These are phyloP conservation scores for Ogataea angusta DNA, from an alignment of 805 yeast species.

Conservation along the genomic window DNA sequence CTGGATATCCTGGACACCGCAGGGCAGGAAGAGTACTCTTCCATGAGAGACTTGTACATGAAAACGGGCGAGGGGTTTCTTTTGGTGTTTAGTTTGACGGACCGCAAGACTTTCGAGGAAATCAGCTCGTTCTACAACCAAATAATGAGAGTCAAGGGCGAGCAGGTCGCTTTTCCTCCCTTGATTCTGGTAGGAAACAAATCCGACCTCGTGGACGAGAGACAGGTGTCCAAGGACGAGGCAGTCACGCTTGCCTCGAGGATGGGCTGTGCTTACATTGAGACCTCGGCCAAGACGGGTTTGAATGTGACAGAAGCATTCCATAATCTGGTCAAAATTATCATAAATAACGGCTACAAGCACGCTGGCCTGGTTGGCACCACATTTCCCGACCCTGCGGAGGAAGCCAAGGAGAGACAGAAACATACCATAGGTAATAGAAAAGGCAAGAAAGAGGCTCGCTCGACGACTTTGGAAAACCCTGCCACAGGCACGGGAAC, in stretches of 20 bases:
- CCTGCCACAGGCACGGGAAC: constrained; percentile 6
- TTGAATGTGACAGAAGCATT: constrained; percentile 60
- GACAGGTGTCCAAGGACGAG: constrained; percentile 61
- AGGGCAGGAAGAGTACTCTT: constrained; percentile 95
- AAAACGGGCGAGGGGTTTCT: constrained; percentile 93
- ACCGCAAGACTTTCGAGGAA: constrained; percentile 81
- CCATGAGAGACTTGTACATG: constrained; percentile 93
- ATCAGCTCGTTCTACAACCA: constrained; percentile 61
- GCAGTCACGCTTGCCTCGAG: constrained; percentile 60
- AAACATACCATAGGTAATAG: constrained; percentile 4
- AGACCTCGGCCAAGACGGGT: constrained; percentile 90
- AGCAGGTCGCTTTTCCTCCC: constrained; percentile 62
- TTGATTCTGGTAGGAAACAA: constrained; percentile 76
- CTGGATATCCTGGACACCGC: constrained; percentile 95
- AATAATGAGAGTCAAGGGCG: constrained; percentile 46
- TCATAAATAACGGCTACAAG: constrained; percentile 24
- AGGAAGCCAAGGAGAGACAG: constrained; percentile 22
- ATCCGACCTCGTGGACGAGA: constrained; percentile 59
- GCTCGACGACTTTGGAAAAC: constrained; percentile 2
- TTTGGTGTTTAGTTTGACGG: constrained; percentile 84
- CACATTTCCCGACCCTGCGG: constrained; percentile 25
- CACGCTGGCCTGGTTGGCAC: constrained; percentile 29
- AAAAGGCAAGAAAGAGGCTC: constrained; percentile 15
- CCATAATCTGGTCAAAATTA: constrained; percentile 34
- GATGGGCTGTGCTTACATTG: constrained; percentile 73